A percentile compares a stretch with the other conserved stretches of the same genome.
phyloP scores from a whole-genome alignment of 2,329 filamentous ascomycete genomes.

The Phaeosphaeria sp. region DNA sequence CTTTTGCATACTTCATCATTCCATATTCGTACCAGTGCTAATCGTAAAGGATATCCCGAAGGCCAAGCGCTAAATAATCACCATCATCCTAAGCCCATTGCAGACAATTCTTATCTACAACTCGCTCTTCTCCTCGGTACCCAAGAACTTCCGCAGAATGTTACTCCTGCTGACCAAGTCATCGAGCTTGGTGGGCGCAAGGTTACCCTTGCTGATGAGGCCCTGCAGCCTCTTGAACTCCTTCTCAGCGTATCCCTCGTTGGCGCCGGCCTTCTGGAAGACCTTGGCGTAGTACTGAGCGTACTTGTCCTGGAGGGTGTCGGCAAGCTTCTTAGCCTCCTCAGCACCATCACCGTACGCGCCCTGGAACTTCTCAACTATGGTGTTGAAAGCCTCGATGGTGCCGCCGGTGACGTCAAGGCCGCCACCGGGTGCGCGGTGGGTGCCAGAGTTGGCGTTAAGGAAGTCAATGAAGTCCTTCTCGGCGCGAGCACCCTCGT shows the following conservation, averaged over 20 bases:
- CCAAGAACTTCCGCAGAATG: constrained; percentile 79
- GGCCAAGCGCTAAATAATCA: constrained; percentile 1
- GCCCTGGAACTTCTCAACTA: constrained; percentile 74
- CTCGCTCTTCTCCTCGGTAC: constrained; percentile 71
- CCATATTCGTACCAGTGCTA: constrained; percentile 3
- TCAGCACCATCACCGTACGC: constrained; percentile 67
- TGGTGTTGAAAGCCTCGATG: constrained; percentile 75
- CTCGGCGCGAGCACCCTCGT: constrained; percentile 79
- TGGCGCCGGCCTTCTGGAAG: constrained; percentile 81
- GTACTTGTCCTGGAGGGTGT: constrained; percentile 76
- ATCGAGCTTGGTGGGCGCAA: constrained; percentile 85
- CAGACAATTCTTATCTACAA: constrained; percentile 58
- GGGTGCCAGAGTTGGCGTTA: constrained; percentile 87
- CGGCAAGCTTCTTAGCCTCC: constrained; percentile 75
- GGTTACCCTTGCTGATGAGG: constrained; percentile 83
- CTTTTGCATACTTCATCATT: background rate
- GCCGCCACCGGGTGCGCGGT: constrained; percentile 80
- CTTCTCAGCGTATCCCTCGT: constrained; percentile 81
- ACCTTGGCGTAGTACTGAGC: constrained; percentile 94
- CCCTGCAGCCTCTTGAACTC: constrained; percentile 81
- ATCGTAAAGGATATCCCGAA: constrained; percentile 1
- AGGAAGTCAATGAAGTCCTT: constrained; percentile 78
- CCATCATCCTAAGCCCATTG: background rate
- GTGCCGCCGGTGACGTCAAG: constrained; percentile 82
- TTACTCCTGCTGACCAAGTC: constrained; percentile 87